Percentiles rank a stretch among this genome's conserved stretches.
These are phyloP conservation scores for Amniculicola lignicola DNA, from an alignment of 495 filamentous ascomycete species.

Conservation along the genomic window DNA sequence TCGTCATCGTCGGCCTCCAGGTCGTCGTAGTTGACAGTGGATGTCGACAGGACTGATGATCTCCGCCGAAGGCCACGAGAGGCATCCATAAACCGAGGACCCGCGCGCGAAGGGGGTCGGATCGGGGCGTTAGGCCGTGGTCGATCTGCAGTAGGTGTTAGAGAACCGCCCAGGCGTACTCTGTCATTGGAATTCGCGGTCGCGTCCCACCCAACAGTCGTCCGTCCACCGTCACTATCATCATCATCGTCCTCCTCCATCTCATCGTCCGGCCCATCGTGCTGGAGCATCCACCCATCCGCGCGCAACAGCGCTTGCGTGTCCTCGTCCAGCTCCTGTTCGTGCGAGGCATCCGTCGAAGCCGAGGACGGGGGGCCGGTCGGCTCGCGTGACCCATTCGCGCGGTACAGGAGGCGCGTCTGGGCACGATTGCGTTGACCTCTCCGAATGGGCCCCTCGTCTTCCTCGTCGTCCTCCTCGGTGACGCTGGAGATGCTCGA, in stretches of 20 bases:
- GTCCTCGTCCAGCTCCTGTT: constrained; percentile 33
- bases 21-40: constrained; percentile 35
- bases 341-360: constrained; percentile 24
- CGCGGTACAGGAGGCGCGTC: constrained; percentile 22
- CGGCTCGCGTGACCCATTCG: constrained; percentile 28
- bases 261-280: constrained; percentile 33
- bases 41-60: constrained; percentile 34
- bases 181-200: constrained; percentile 39
- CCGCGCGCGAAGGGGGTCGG: constrained; percentile 29
- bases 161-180: constrained; percentile 38
- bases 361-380: constrained; percentile 21
- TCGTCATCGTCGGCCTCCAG: constrained; percentile 36
- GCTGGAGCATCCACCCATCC: constrained; percentile 34
- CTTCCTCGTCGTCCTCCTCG: constrained; percentile 34
- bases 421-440: constrained; percentile 20
- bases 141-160: constrained; percentile 43
- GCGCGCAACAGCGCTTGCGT: constrained; percentile 25
- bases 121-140: constrained; percentile 32
- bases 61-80: constrained; percentile 35
- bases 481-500: constrained; percentile 13
- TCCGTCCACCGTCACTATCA: constrained; percentile 37
- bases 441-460: constrained; percentile 32
- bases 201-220: constrained; percentile 41
- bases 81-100: constrained; percentile 31
- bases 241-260: constrained; percentile 32